Evolutionary conservation across 2,329 filamentous ascomycete genomes (phyloP).

Genomic region (Stagonosporopsis tanaceti): DNA sequence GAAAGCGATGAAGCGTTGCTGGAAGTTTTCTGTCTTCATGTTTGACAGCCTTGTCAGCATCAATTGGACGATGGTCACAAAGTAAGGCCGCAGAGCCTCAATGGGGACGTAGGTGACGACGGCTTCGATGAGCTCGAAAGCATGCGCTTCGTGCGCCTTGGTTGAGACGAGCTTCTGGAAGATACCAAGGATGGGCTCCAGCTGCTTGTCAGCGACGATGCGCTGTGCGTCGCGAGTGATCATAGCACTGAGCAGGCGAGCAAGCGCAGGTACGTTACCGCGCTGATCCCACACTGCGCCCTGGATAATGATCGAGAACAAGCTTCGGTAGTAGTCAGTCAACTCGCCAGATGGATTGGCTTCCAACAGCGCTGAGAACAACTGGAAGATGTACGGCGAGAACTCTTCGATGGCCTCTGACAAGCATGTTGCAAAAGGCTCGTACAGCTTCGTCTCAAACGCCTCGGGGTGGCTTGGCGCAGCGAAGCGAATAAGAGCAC

Average conservation of each 20-base stretch:
- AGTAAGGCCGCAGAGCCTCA: slow-evolving; percentile 79
- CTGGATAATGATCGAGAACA: slow-evolving; percentile 80
- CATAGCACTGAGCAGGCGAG: slow-evolving; percentile 82
- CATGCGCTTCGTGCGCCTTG: slow-evolving; percentile 85
- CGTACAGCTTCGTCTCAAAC: slow-evolving; percentile 82
- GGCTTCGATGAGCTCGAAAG: slow-evolving; percentile 88
- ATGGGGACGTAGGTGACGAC: slow-evolving; percentile 76
- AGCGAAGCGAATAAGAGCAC: slow-evolving; percentile 82
- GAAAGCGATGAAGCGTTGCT: slow-evolving; percentile 88
- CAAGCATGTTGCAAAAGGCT: slow-evolving; percentile 81
- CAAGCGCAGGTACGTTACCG: slow-evolving; percentile 91
- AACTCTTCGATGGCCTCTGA: slow-evolving; percentile 90
- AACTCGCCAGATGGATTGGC: slow-evolving; percentile 80
- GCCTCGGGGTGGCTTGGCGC: slow-evolving; percentile 73
- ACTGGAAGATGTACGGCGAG: slow-evolving; percentile 93
- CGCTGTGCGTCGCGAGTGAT: slow-evolving; percentile 77
- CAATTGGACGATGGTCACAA: slow-evolving; percentile 79
- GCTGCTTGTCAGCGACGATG: slow-evolving; percentile 79
- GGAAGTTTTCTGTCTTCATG: slow-evolving; percentile 83
- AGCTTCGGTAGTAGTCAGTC: slow-evolving; percentile 79
- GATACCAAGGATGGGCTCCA: slow-evolving; percentile 90
- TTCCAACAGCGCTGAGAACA: slow-evolving; percentile 90
- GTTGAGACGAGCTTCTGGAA: slow-evolving; percentile 88
- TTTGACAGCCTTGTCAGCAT: slow-evolving; percentile 77
- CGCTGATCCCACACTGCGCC: slow-evolving; percentile 89